Evolutionary conservation across 352 stramenopile genomes (phyloP).

Genomic region (Peronospora destructor): DNA sequence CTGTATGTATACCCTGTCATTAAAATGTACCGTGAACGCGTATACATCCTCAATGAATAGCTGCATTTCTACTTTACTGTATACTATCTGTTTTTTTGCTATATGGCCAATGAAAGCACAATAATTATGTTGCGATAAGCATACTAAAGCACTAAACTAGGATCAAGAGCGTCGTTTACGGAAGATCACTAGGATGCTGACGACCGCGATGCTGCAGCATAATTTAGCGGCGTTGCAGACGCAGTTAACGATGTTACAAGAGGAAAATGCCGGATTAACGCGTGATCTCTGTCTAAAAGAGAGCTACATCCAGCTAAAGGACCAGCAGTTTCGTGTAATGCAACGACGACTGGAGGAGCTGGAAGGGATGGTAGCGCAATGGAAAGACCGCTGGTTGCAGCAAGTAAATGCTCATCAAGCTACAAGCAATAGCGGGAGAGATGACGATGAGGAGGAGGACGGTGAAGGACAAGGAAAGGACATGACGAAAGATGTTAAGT

Average conservation of each 20-base stretch:
- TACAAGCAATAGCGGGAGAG: slow-evolving; percentile 5
- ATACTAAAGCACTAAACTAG: too few species aligned
- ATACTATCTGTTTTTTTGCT: too few species aligned
- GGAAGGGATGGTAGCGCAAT: slow-evolving; percentile 43
- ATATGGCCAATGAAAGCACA: too few species aligned
- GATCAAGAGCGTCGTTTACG: too few species aligned
- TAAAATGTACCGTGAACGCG: too few species aligned
- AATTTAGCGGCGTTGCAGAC: slow-evolving; percentile 55
- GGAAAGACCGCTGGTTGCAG: slow-evolving; percentile 66
- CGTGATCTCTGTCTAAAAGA: slow-evolving; percentile 62
- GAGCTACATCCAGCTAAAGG: slow-evolving; percentile 66
- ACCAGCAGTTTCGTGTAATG: slow-evolving; percentile 71
- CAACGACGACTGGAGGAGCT: slow-evolving; percentile 62
- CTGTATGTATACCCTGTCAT: too few species aligned
- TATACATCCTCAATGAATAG: too few species aligned
- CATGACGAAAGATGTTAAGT: slow-evolving; percentile 17
- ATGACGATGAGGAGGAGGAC: background rate
- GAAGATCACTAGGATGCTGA: slow-evolving; percentile 3
- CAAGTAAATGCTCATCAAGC: slow-evolving; percentile 29
- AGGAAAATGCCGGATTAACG: slow-evolving; percentile 53
- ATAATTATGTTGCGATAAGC: too few species aligned
- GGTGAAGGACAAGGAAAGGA: background rate
- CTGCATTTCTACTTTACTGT: too few species aligned
- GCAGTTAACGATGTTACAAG: slow-evolving; percentile 53
- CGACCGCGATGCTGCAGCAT: slow-evolving; percentile 42